Evolutionary conservation across 495 filamentous ascomycete genomes (phyloP).

Genomic region (Bathelium albidoporum): DNA sequence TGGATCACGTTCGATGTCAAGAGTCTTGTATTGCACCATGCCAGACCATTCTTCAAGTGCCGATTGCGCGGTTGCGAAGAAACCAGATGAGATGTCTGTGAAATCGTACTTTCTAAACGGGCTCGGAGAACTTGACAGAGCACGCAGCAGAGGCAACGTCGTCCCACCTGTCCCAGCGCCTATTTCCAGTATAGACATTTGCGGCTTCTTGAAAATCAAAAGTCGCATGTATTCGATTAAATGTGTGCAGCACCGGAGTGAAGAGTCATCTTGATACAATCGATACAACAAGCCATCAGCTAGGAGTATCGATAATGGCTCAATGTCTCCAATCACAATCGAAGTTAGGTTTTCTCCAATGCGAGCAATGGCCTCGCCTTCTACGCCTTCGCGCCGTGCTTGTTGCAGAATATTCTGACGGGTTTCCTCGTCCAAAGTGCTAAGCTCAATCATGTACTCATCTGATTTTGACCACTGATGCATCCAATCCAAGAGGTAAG

Average conservation of each 20-base stretch:
- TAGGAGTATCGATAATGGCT: conserved; percentile 9
- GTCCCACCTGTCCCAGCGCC: conserved; percentile 19
- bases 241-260: neutral
- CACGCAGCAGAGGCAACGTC: neutral
- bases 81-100: conserved; percentile 17
- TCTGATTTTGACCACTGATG: too few species aligned
- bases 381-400: too few species aligned
- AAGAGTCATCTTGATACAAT: conserved; percentile 7
- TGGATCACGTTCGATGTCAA: conserved; percentile 19
- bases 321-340: conserved; percentile 1
- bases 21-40: conserved; percentile 9
- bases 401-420: too few species aligned
- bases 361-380: neutral
- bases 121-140: neutral
- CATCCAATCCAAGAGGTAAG: too few species aligned
- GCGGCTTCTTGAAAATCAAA: conserved; percentile 12
- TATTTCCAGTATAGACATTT: conserved; percentile 16
- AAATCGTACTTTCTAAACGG: conserved; percentile 9
- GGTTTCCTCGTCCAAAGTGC: too few species aligned
- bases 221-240: neutral
- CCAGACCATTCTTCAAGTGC: conserved; percentile 6
- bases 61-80: conserved; percentile 12
- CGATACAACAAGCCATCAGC: conserved; percentile 9
- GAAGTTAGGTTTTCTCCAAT: conserved; percentile 7
- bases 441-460: too few species aligned